Base-by-base conservation (phyloP, 2,329 filamentous ascomycete species). In the Fusarium sp. region DNA sequence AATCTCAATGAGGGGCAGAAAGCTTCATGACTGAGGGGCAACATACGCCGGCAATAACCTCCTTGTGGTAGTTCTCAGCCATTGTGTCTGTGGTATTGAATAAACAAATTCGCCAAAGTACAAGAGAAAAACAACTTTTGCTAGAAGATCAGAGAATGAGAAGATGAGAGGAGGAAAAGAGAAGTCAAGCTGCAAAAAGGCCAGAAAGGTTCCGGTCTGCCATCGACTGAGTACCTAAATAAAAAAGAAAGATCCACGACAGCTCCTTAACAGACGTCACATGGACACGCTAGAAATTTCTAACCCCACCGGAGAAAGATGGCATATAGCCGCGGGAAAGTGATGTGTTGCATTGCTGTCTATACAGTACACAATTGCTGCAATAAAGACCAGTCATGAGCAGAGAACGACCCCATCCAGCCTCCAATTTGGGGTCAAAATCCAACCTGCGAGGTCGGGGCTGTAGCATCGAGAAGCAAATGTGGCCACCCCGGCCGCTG, bases 51-150 rank as follows among this genome's bases (percentile, higher is more conserved):
- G 73, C 56, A 56, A 75, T 61, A 62, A 66, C 73, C 71, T 75
- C 69, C 64, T 74, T 74, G 71, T 75, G 73, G 58, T 75, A 75
- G 39, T 28, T 75, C 62, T 75, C 66, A 57, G 73, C 71, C 73
- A 75, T 75, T 67, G 52, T 66, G 69, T 56, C 7, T 56, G 45
- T 57, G 22, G 24, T 61, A 42, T 28, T 43, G 22, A 34, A 52
- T 38, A 56, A 57, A 33, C 50, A 10, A 63, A 62, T 66, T 60
- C 43, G 31, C 46, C 47, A 54, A 54, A 47, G 45, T 55, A 49
- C 33, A 69, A 50, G 14, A 43, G 54, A 40, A 51, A 9, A 6
- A 42, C 13, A 31, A 31, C 10, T 31, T 31, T 31, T 31, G 28
- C 28, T 31, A 31, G 10, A 47, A 38, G 26, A 21, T 38, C n/a